phyloP scores from a whole-genome alignment of 2,329 filamentous ascomycete species.

The Colletotrichum somersetense region DNA sequence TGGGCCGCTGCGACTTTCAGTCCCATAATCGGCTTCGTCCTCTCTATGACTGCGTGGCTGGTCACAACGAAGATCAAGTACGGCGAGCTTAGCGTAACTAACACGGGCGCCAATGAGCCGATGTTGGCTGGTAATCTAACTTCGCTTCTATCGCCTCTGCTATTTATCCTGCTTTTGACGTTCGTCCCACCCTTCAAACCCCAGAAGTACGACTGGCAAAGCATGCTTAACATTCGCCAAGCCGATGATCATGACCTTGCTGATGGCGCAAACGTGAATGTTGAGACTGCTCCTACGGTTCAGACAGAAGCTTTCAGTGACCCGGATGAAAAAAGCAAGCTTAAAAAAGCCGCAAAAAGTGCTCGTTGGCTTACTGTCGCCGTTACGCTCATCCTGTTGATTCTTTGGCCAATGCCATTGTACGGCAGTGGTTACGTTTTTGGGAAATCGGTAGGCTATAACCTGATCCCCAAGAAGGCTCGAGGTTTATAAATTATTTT shows the following conservation, averaged over 20 bases:
- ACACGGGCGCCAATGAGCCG: constrained; percentile 81
- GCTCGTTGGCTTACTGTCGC: constrained; percentile 65
- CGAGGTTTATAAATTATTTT: background rate
- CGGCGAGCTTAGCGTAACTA: constrained; percentile 73
- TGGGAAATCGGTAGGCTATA: constrained; percentile 38
- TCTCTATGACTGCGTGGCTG: constrained; percentile 81
- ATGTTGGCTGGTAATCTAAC: constrained; percentile 87
- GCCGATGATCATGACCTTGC: constrained; percentile 80
- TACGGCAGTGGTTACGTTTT: constrained; percentile 49
- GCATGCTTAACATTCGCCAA: constrained; percentile 79
- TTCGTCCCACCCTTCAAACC: constrained; percentile 57
- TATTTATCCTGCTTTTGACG: constrained; percentile 79
- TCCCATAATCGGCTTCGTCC: constrained; percentile 76
- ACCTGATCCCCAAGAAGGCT: background rate
- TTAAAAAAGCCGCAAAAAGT: constrained; percentile 61
- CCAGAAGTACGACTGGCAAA: constrained; percentile 81
- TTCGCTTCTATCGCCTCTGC: constrained; percentile 76
- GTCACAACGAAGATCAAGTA: constrained; percentile 79
- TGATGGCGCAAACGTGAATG: constrained; percentile 70
- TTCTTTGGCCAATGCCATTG: constrained; percentile 50
- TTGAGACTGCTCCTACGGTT: constrained; percentile 72
- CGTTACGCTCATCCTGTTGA: constrained; percentile 65
- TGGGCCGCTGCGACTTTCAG: constrained; percentile 73
- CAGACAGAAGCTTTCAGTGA: constrained; percentile 39
- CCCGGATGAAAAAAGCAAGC: constrained; percentile 55